Percentiles rank a stretch among this genome's conserved stretches.
These are phyloP conservation scores for Chaetomiaceae sp. DNA, from an alignment of 2,329 filamentous ascomycete genomes.

Conservation along the genomic window DNA sequence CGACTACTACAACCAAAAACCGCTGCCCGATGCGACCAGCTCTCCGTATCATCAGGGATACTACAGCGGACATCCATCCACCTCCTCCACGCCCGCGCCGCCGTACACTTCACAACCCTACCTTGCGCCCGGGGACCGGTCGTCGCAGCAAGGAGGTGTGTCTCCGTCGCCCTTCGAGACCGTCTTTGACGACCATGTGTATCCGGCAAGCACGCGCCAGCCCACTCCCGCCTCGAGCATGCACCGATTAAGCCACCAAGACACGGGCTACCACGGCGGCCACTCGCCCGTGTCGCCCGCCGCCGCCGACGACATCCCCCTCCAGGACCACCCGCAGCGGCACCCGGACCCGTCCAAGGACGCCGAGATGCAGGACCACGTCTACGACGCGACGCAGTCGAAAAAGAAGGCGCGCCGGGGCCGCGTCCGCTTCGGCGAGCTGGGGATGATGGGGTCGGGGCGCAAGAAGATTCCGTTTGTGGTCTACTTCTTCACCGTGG, in stretches of 20 bases:
- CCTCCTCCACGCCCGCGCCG: conserved; percentile 26
- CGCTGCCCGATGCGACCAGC: conserved; percentile 41
- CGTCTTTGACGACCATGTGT: conserved; percentile 64
- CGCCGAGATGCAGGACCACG: conserved; percentile 51
- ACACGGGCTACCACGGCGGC: conserved; percentile 57
- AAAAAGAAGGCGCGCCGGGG: conserved; percentile 38
- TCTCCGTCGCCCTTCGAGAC: conserved; percentile 56
- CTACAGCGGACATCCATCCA: conserved; percentile 14
- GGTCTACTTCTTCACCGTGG: conserved; percentile 71
- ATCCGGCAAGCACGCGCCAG: conserved; percentile 49
- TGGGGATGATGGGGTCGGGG: conserved; percentile 55
- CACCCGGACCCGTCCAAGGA: conserved; percentile 48
- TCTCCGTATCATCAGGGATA: conserved; percentile 36
- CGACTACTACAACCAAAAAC: conserved; percentile 55
- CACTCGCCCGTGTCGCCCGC: conserved; percentile 38
- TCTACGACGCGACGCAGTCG: conserved; percentile 50
- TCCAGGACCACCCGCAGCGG: conserved; percentile 36
- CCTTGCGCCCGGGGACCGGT: conserved; percentile 31
- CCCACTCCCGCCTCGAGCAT: conserved; percentile 32
- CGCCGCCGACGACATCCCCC: conserved; percentile 51
- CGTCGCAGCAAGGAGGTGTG: conserved; percentile 16
- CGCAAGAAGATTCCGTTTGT: conserved; percentile 68
- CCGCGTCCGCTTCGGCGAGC: conserved; percentile 52
- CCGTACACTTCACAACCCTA: conserved; percentile 34
- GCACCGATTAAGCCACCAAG: conserved; percentile 45